phyloP scores from a whole-genome alignment of 208 protist genomes.

The Porcisia hertigi region DNA sequence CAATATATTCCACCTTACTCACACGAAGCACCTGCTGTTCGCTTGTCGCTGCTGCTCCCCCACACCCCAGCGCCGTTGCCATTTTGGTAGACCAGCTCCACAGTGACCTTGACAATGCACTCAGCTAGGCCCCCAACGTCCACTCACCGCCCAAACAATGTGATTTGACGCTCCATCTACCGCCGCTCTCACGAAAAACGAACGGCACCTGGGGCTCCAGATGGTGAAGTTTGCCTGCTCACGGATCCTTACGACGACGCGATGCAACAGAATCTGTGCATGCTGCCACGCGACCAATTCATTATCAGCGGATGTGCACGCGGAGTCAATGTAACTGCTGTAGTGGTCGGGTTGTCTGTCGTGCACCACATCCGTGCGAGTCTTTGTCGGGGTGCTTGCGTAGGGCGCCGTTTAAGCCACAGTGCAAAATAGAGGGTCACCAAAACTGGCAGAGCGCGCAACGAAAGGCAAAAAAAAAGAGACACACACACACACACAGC shows the following conservation, averaged over 20 bases:
- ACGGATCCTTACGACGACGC: constrained; percentile 59
- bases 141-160: constrained; percentile 30
- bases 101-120: constrained; percentile 58
- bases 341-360: neutral
- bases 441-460: constrained; percentile 7
- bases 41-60: neutral
- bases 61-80: constrained; percentile 5
- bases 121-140: constrained; percentile 48
- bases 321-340: neutral
- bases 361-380: neutral
- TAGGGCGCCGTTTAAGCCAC: neutral
- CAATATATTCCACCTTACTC: constrained; percentile 23
- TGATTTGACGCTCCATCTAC: constrained; percentile 34
- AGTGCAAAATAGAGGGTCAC: constrained; percentile 13
- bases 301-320: neutral
- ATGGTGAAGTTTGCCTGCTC: constrained; percentile 60
- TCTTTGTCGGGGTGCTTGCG: neutral
- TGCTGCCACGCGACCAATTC: constrained; percentile 39
- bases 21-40: neutral
- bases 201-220: constrained; percentile 56
- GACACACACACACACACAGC: no score
- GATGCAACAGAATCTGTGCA: constrained; percentile 52
- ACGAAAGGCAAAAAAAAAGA: neutral
- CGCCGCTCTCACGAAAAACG: constrained; percentile 23
- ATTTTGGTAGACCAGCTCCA: constrained; percentile 24